Conservation (phyloP, 2,329 filamentous ascomycete species). For the Pseudogymnoascus verrucosus region DNA sequence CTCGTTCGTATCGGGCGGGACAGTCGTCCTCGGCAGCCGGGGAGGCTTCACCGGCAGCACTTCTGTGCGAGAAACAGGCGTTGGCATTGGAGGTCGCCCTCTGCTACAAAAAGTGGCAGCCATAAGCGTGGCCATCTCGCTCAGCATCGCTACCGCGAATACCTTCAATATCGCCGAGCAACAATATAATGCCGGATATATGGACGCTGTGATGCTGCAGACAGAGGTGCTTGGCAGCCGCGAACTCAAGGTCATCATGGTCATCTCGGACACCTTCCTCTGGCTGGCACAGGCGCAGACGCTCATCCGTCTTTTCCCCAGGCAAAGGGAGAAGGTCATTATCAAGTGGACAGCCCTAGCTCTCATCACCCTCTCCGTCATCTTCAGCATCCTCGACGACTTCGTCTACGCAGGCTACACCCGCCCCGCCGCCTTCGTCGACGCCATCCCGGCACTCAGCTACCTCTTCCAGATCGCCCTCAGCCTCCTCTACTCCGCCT, state of each 20-base stretch:
- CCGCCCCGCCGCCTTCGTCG: slow-evolving; percentile 68
- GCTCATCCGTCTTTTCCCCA: slow-evolving; percentile 86
- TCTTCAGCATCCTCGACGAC: slow-evolving; percentile 87
- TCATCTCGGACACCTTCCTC: slow-evolving; percentile 92
- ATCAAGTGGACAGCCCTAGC: slow-evolving; percentile 99
- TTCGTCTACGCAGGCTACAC: slow-evolving; percentile 56
- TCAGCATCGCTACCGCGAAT: slow-evolving; percentile 88
- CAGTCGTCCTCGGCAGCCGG: slow-evolving; percentile 70
- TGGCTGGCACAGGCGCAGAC: slow-evolving; percentile 98
- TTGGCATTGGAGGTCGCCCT: slow-evolving; percentile 82
- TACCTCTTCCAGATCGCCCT: slow-evolving; percentile 66
- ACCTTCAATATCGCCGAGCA: slow-evolving; percentile 76
- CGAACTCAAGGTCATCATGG: slow-evolving; percentile 80
- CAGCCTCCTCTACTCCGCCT: slow-evolving; percentile 63
- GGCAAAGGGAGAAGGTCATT: slow-evolving; percentile 93
- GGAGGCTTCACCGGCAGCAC: slow-evolving; percentile 83
- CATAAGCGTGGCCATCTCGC: slow-evolving; percentile 67
- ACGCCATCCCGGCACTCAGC: slow-evolving; percentile 75
- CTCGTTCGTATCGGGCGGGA: slow-evolving; percentile 80
- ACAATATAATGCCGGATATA: slow-evolving; percentile 72
- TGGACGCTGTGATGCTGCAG: slow-evolving; percentile 71
- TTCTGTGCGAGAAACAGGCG: slow-evolving; percentile 56
- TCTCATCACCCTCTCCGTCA: slow-evolving; percentile 80
- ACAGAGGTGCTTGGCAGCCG: slow-evolving; percentile 72
- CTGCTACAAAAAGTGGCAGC: slow-evolving; percentile 85